Evolutionary conservation across 352 stramenopile genomes (phyloP).

Genomic region (Globisporangium ultimum): DNA sequence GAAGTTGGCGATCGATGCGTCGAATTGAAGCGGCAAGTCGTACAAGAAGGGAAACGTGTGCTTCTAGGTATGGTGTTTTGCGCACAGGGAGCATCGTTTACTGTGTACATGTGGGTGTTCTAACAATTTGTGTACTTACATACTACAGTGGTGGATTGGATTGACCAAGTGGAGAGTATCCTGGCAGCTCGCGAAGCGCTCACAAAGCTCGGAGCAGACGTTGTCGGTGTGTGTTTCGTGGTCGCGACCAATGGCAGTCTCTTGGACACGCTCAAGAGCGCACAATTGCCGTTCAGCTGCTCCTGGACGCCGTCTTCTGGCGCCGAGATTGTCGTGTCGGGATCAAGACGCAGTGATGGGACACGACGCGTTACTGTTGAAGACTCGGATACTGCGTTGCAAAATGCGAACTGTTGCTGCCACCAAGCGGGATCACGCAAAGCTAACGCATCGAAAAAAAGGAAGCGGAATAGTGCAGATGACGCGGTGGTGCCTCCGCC

Average conservation of each 20-base stretch:
- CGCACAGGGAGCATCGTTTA: no score
- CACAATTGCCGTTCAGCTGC: slow-evolving; percentile 40
- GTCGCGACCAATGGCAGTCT: slow-evolving; percentile 35
- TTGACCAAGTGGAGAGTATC: slow-evolving; percentile 40
- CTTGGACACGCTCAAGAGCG: slow-evolving; percentile 29
- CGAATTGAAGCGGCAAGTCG: slow-evolving; percentile 28
- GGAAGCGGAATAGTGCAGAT: slow-evolving; percentile 9
- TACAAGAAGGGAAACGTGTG: slow-evolving; percentile 16
- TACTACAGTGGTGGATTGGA: slow-evolving; percentile 44
- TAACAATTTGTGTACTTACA: background rate
- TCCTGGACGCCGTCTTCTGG: slow-evolving; percentile 41
- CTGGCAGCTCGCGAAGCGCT: slow-evolving; percentile 44
- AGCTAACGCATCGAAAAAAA: background rate
- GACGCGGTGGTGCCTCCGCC: slow-evolving; percentile 9
- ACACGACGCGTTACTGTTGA: slow-evolving; percentile 10
- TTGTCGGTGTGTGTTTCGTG: slow-evolving; percentile 47
- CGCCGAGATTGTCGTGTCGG: slow-evolving; percentile 21
- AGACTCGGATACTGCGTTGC: background rate
- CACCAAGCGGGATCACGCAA: slow-evolving; percentile 1
- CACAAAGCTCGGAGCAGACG: slow-evolving; percentile 31
- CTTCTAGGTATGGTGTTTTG: slow-evolving; percentile 23
- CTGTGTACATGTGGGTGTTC: background rate
- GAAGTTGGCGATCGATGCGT: slow-evolving; percentile 22
- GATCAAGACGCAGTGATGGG: background rate
- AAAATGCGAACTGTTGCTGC: slow-evolving; percentile 17